A percentile compares a stretch with the other conserved stretches of the same genome.
Conservation (phyloP, 1,284 basidiomycete species). For the Moesziomyces antarcticus region DNA sequence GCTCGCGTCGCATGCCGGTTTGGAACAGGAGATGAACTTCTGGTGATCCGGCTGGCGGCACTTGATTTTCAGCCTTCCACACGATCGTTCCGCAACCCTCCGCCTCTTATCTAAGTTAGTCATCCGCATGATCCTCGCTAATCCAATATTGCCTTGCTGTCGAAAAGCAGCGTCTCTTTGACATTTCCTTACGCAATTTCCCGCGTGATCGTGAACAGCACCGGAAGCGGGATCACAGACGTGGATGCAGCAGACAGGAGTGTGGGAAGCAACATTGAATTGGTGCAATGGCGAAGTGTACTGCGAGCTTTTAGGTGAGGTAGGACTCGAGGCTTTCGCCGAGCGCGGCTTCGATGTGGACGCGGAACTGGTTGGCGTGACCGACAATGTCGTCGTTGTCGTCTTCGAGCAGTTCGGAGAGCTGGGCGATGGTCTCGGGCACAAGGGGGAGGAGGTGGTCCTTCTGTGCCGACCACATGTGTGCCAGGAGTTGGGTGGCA, state of each 20-base stretch:
- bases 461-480: constrained; percentile 75
- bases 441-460: constrained; percentile 74
- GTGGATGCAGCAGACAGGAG: background rate
- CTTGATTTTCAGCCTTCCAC: background rate
- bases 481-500: constrained; percentile 77
- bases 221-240: background rate
- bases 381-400: constrained; percentile 69
- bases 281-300: background rate
- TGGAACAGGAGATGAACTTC: constrained; percentile 23
- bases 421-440: constrained; percentile 72
- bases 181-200: too few species aligned
- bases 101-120: background rate
- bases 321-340: constrained; percentile 69
- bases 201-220: too few species aligned
- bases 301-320: constrained; percentile 28
- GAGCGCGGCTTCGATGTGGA: constrained; percentile 69
- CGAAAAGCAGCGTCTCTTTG: background rate
- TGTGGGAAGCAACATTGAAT: background rate
- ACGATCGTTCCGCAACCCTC: background rate
- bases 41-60: constrained; percentile 7
- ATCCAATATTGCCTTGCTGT: background rate
- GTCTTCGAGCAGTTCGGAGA: constrained; percentile 71
- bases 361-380: constrained; percentile 69
- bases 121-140: background rate
- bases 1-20: constrained; percentile 14